Base-by-base conservation (phyloP, 192 early-diverging fungal genomes). In the Backusella liffmaniae region DNA sequence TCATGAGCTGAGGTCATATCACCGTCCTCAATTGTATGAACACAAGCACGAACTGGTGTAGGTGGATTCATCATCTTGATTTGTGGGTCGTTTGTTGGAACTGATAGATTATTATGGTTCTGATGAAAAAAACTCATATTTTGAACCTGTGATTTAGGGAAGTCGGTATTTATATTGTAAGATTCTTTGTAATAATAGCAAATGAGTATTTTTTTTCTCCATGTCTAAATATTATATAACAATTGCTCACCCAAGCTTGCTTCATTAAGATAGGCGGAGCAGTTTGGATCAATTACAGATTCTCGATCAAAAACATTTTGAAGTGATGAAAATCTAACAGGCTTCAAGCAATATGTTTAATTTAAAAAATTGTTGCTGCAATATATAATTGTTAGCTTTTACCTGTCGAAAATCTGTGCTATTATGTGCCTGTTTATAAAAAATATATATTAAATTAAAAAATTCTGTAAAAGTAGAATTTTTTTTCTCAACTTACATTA, bases 41-140 rank as follows among this genome's bases (percentile, higher is more conserved):
- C 39, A 66, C 51, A 37, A 5, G 73, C 66, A 29, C 51, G 66
- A 26, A 74, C 73, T 13, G 73, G 51, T 67, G 51, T 74, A 18
- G 73, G 65, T n/a, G 73, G 65, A 16, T 23, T 36, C 65, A 74
- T 67, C 42, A 42, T 74, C 32, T 65, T 56, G 16, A 74, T 74
- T 10, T 74, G 39, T 66, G 65, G 65, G 30, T 74, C 65, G 10
- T 15, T 44, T 23, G 35, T 67, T 8, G 29, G 66, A 2, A 35
- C 66, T 36, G 66, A 29, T 36, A 67, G n/a, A 35, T 49, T 71
- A 49, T 67, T 30, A 7, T 68, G 66, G n/a, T 76, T 46, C 34
- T 76, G 67, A 66, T 66, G 29, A 70, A 46, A 75, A 34, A 67
- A 35, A 66, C 16, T 36, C 41, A 49, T 44, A 30, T 34, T 75